A percentile compares a stretch with the other conserved stretches of the same genome.
Evolutionary conservation across 352 stramenopile genomes (phyloP).

Genomic region (Pilasporangium apinafurcum): DNA sequence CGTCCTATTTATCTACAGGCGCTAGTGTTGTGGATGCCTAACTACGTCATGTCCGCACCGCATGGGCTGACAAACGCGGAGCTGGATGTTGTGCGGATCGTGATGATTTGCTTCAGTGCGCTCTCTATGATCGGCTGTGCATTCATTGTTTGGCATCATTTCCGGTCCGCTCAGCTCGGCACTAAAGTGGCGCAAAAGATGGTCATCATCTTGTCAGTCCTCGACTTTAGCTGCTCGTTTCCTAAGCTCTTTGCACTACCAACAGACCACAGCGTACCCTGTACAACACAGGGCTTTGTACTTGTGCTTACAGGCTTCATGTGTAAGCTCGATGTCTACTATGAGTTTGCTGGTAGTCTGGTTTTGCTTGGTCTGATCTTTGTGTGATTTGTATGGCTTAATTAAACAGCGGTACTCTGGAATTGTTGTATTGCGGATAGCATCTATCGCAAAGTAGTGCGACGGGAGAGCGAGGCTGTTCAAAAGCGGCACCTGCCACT

Average conservation of each 20-base stretch:
- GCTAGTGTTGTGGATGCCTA: no score
- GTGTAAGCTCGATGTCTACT: slow-evolving; percentile 17
- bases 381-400: not conserved
- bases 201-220: slow-evolving; percentile 59
- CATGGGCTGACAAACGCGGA: slow-evolving; percentile 15
- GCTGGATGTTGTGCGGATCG: slow-evolving; percentile 16
- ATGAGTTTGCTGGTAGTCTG: no score
- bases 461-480: slow-evolving; percentile 52
- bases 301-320: slow-evolving; percentile 48
- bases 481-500: slow-evolving; percentile 54
- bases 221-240: slow-evolving; percentile 43
- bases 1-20: no score
- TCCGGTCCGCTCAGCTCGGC: slow-evolving; percentile 15
- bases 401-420: slow-evolving; percentile 41
- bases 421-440: slow-evolving; percentile 67
- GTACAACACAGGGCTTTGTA: slow-evolving; percentile 46
- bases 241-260: slow-evolving; percentile 47
- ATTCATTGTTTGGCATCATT: slow-evolving; percentile 44
- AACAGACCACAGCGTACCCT: slow-evolving; percentile 11
- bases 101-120: slow-evolving; percentile 30
- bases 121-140: slow-evolving; percentile 39
- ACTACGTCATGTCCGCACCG: not conserved
- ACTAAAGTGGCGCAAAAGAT: slow-evolving; percentile 62
- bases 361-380: not conserved
- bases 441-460: slow-evolving; percentile 64